A percentile compares a stretch with the other conserved stretches of the same genome.
Conservation (phyloP, 108 stramenopile genomes). For the Chaetoceros tenuissimus region DNA sequence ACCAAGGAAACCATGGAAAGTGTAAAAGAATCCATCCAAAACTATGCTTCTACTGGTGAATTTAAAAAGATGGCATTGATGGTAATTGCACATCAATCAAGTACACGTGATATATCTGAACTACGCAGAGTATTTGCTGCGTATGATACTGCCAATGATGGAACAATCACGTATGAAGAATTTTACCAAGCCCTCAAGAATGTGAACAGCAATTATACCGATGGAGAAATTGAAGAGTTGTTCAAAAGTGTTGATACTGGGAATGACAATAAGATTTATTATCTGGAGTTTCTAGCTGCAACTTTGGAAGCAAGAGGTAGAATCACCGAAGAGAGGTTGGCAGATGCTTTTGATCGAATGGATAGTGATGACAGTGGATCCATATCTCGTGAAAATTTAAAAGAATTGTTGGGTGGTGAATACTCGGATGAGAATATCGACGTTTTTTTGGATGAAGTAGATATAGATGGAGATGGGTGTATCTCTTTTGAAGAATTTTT, state of each 20-base stretch:
- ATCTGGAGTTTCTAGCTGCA: slow-evolving; percentile 82
- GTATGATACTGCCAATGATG: slow-evolving; percentile 49
- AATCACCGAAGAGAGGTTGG: slow-evolving; percentile 52
- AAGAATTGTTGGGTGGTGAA: slow-evolving; percentile 35
- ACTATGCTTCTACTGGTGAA: slow-evolving; percentile 8
- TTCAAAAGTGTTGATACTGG: slow-evolving; percentile 40
- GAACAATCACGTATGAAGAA: slow-evolving; percentile 64
- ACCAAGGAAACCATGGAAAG: slow-evolving; percentile 7
- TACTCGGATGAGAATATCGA: slow-evolving; percentile 27
- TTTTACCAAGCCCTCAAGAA: slow-evolving; percentile 45
- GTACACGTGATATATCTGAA: slow-evolving; percentile 54
- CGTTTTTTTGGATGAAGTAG: slow-evolving; percentile 33
- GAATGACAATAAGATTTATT: slow-evolving; percentile 30
- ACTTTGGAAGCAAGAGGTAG: slow-evolving; percentile 59
- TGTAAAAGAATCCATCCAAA: slow-evolving; percentile 25
- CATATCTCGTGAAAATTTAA: slow-evolving; percentile 50
- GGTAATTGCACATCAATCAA: slow-evolving; percentile 57
- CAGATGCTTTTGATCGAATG: slow-evolving; percentile 73
- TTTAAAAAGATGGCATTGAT: slow-evolving; percentile 24
- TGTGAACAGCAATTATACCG: slow-evolving; percentile 28
- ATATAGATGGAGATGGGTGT: slow-evolving; percentile 26
- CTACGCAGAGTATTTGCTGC: slow-evolving; percentile 67
- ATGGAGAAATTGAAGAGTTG: slow-evolving; percentile 34
- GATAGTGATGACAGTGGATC: slow-evolving; percentile 68
- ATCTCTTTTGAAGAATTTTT: not conserved